These are phyloP conservation scores for Colletotrichum phormii DNA, from an alignment of 2,329 filamentous ascomycete genomes.

Conservation along the genomic window DNA sequence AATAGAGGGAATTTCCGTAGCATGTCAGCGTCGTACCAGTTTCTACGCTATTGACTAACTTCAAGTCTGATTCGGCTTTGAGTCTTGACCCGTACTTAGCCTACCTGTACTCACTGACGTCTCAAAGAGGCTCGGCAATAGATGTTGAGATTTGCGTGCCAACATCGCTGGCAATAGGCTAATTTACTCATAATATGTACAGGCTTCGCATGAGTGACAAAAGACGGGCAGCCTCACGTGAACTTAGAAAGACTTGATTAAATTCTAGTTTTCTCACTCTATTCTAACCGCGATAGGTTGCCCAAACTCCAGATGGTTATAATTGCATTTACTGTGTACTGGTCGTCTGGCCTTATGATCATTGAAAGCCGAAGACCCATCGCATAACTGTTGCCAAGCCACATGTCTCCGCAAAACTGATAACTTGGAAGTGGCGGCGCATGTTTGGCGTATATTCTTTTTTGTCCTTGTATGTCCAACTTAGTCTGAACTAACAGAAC, in stretches of 20 bases:
- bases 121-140: neutral
- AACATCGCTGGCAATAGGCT: neutral
- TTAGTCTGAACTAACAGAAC: neutral
- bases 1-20: neutral
- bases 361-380: neutral
- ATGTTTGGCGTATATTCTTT: neutral
- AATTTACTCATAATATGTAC: too few species aligned
- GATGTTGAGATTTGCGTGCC: neutral
- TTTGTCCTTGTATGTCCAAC: neutral
- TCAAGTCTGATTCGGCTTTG: neutral
- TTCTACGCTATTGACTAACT: neutral
- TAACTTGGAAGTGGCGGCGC: neutral
- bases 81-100: neutral
- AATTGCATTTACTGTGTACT: neutral
- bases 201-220: neutral
- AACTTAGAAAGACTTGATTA: neutral
- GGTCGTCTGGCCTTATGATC: neutral
- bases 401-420: neutral
- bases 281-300: neutral
- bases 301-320: neutral
- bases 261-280: neutral
- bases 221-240: neutral
- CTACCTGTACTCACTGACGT: too few species aligned
- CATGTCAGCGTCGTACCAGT: constrained; percentile 5
- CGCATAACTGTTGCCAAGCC: neutral